Conservation (phyloP, 202 grass and related monocot genomes). For the Panicum hallii region DNA sequence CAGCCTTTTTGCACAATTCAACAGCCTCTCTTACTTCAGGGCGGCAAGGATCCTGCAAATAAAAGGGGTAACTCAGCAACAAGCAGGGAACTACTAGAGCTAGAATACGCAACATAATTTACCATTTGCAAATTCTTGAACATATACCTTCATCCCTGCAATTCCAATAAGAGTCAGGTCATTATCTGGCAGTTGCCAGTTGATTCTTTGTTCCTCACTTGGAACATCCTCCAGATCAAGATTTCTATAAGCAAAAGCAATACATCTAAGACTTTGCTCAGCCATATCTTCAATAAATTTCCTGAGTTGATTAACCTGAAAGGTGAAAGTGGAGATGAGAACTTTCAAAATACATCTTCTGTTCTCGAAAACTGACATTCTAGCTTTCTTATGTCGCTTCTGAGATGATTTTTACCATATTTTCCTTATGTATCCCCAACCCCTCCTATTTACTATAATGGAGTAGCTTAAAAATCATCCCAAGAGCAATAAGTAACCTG, state of each 20-base stretch:
- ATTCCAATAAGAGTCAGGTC: conserved; percentile 83
- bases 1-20: conserved; percentile 68
- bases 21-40: conserved; percentile 88
- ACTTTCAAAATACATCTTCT: conserved; percentile 28
- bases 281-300: conserved; percentile 87
- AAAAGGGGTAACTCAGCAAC: conserved; percentile 44
- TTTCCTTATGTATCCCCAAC: background rate
- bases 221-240: conserved; percentile 70
- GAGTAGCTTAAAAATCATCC: background rate
- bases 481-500: background rate
- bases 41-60: conserved; percentile 91
- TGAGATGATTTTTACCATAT: background rate
- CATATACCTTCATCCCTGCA: conserved; percentile 88
- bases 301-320: conserved; percentile 71
- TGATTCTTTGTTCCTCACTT: conserved; percentile 68
- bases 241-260: conserved; percentile 87
- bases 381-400: background rate
- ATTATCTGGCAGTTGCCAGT: conserved; percentile 81
- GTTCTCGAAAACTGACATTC: background rate
- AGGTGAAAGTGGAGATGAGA: conserved; percentile 25
- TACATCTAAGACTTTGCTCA: conserved; percentile 80
- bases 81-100: background rate
- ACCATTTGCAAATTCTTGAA: conserved; percentile 26
- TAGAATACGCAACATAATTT: conserved; percentile 36
- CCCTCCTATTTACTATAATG: background rate